Base-by-base conservation (phyloP, 495 filamentous ascomycete genomes). In the Hypoxylon trugodes region DNA sequence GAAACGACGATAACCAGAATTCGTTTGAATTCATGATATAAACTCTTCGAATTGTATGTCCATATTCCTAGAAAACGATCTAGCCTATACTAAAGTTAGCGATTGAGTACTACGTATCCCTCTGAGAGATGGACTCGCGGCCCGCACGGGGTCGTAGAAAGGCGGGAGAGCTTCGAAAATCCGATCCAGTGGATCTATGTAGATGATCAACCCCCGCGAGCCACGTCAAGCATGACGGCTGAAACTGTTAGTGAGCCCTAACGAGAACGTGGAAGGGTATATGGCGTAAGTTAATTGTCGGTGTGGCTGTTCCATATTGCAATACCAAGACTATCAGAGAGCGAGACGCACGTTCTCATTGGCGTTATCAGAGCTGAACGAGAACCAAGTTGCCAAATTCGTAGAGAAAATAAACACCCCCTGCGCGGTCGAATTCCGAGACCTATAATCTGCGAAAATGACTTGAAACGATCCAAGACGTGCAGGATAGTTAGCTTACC, bases 391-490 rank as follows among this genome's bases (percentile, higher is more conserved):
- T 46, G 32, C 45, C 62, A 25, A 54, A 60, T 66, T 38, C 37
- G 55, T 53, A 53, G 10, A 48, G n/a, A 33, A 15, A 56, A 38
- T 10, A 38, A 60, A 56, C 21, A 59, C 55, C 40, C 62, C 54
- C 62, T 49, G 53, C 46, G 41, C 40, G 47, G 25, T 53, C 21
- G 2, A 54, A 18, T 35, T 48, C 19, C 7, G 36, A 43, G 33
- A 37, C 41, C 54, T 49, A 47, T 42, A 13, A 54, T 32, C 25
- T 32, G 58, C 40, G 33, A 59, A 59, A 19, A 33, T 26, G 12
- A 62, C 45, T 62, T 67, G 64, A 67, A 67, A 67, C 64, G 50
- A 59, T 26, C 47, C 51, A 59, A 49, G 46, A 52, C 54, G 64
- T 40, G 35, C 41, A 49, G 48, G 38, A 54, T 58, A 59, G 38